These are phyloP conservation scores for Sphenostylis stenocarpa DNA, from an alignment of 306 rosid species.

Conservation along the genomic window DNA sequence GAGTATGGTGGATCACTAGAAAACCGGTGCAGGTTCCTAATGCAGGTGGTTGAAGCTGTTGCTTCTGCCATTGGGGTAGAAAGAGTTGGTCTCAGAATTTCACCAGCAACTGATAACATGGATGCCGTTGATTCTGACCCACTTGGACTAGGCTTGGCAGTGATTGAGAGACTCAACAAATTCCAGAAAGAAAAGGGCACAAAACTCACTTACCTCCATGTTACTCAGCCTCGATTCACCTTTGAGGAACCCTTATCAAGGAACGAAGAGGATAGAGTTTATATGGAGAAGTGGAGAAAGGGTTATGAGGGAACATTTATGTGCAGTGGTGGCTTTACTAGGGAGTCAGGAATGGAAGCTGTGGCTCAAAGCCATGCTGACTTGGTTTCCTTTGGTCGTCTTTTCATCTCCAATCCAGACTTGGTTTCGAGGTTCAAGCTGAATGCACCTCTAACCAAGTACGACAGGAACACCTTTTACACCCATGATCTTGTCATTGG, in stretches of 20 bases:
- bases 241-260: constrained; percentile 53
- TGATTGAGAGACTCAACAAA: constrained; percentile 70
- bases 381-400: constrained; percentile 75
- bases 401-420: constrained; percentile 79
- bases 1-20: constrained; percentile 68
- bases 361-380: constrained; percentile 65
- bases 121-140: constrained; percentile 89
- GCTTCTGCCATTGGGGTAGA: constrained; percentile 59
- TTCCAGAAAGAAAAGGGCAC: constrained; percentile 51
- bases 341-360: constrained; percentile 71
- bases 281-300: constrained; percentile 48
- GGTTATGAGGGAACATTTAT: constrained; percentile 73
- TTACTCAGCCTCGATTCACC: constrained; percentile 73
- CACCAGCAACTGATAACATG: constrained; percentile 85
- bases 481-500: constrained; percentile 80
- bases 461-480: constrained; percentile 72
- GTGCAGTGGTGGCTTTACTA: constrained; percentile 79
- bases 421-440: constrained; percentile 58
- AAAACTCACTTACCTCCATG: constrained; percentile 74
- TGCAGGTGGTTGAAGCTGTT: constrained; percentile 54
- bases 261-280: constrained; percentile 68
- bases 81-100: constrained; percentile 63
- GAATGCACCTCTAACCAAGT: constrained; percentile 66
- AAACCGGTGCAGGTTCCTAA: constrained; percentile 65
- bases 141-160: constrained; percentile 66